Base-by-base conservation (phyloP, 2,329 filamentous ascomycete genomes). In the Aspergillus fijiensis region DNA sequence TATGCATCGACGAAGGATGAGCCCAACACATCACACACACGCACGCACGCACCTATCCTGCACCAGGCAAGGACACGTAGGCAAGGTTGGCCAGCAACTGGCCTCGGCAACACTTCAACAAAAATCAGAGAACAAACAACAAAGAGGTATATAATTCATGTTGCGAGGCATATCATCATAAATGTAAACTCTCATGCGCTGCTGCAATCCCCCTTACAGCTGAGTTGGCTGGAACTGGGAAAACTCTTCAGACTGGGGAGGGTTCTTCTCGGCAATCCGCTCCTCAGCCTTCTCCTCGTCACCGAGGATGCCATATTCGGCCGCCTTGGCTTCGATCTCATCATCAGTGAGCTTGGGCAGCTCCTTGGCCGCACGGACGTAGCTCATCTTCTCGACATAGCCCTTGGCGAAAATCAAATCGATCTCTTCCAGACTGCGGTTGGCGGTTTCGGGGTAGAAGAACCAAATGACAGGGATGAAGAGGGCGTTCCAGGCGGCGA, bases 391-490 rank as follows among this genome's bases (percentile, higher is more conserved):
- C 27, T 63, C 59, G 10, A 52, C 11, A 35, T 61, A 61, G 7
- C 71, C 68, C 72, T 75, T 71, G 21, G 72, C 67, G 54, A 72
- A 72, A 35, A 73, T 68, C 16, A 73, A 59, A 61, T 72, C 68
- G 54, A 75, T 67, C 57, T 74, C 71, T 58, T 76, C 73, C 29
- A 75, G 65, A 19, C 70, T 70, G 21, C 68, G 68, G 45, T 72
- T 73, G 14, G 71, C 70, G 0, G 78, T 77, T 62, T 80, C 78
- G 1, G 77, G 77, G 59, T 82, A 79, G 71, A 81, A 79, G 74
- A 82, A 80, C 69, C 77, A 79, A 62, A 80, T 79, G 62, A 80
- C 58, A 4, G 80, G 80, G 51, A 82, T 75, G 71, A 80, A 81
- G 45, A 70, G 63, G 23, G 66, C 60, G 58, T 71, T 71, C 64